Percentiles rank a stretch among this genome's conserved stretches.
phyloP scores from a whole-genome alignment of 768 basidiomycete species.

The Tulasnella sp. region DNA sequence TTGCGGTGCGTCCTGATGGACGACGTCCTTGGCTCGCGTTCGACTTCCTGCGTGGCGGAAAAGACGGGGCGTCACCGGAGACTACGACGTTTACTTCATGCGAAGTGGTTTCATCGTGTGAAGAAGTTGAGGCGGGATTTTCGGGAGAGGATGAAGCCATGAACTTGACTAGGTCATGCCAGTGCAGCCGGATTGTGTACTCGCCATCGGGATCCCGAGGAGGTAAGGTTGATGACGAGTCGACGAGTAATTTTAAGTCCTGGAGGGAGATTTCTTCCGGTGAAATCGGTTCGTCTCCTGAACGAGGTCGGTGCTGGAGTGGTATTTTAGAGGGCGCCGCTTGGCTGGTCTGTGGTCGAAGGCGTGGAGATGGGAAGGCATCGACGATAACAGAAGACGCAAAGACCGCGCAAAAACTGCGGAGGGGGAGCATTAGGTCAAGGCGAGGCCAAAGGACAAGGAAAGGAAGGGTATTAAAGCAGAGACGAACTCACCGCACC shows the following conservation, averaged over 20 bases:
- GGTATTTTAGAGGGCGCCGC: background rate
- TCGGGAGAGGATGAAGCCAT: background rate
- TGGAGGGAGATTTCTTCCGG: background rate
- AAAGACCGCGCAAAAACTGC: background rate
- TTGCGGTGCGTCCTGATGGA: background rate
- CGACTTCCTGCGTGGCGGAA: background rate
- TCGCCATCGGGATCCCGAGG: background rate
- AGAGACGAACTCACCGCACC: background rate
- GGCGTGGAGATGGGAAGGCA: background rate
- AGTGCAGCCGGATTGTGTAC: background rate
- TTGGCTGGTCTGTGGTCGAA: background rate
- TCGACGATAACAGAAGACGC: background rate
- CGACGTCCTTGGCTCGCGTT: background rate
- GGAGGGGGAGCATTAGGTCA: background rate
- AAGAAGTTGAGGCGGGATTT: background rate
- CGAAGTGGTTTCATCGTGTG: background rate
- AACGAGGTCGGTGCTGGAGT: background rate
- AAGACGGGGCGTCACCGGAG: background rate
- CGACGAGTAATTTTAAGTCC: background rate
- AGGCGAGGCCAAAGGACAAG: background rate
- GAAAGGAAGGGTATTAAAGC: background rate
- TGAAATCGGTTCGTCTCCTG: background rate
- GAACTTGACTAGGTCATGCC: background rate
- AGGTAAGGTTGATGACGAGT: background rate
- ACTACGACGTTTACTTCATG: background rate